A percentile compares a stretch with the other conserved stretches of the same genome.
Conservation (phyloP, 257 asterid genomes). For the Misopates orontium region DNA sequence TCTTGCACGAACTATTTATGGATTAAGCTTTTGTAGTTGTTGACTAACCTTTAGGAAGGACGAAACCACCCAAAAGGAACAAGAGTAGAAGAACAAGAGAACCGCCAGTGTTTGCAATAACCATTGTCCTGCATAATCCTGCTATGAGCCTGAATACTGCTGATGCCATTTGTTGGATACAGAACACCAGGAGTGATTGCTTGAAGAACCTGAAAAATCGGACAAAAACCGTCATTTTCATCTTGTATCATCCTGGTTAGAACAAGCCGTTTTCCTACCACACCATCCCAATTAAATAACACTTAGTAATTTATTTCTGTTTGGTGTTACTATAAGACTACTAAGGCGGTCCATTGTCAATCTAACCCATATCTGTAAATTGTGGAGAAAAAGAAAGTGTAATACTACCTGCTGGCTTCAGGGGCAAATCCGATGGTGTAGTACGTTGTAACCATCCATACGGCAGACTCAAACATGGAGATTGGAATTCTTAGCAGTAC, state of each 20-base stretch:
- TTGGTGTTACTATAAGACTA: neutral
- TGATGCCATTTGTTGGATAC: conserved; percentile 60
- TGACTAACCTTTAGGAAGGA: conserved; percentile 53
- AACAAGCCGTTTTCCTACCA: neutral
- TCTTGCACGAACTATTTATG: neutral
- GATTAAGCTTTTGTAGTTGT: neutral
- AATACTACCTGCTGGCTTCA: conserved; percentile 48
- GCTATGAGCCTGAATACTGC: conserved; percentile 53
- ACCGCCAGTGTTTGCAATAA: conserved; percentile 60
- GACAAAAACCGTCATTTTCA: neutral
- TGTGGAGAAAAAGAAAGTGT: neutral
- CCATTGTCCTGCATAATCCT: conserved; percentile 55
- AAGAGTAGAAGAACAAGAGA: conserved; percentile 46
- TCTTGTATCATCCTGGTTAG: neutral
- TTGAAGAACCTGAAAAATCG: conserved; percentile 55
- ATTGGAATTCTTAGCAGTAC: conserved; percentile 54
- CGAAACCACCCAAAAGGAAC: conserved; percentile 62
- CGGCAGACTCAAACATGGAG: conserved; percentile 49
- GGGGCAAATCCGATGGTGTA: conserved; percentile 73
- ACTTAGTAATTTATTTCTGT: neutral
- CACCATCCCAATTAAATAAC: neutral
- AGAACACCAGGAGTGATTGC: conserved; percentile 48
- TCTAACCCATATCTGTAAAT: too few species aligned
- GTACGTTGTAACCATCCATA: conserved; percentile 61
- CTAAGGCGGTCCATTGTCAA: neutral